phyloP scores from a whole-genome alignment of 2,329 filamentous ascomycete species.

The Trichoderma arundinaceum region DNA sequence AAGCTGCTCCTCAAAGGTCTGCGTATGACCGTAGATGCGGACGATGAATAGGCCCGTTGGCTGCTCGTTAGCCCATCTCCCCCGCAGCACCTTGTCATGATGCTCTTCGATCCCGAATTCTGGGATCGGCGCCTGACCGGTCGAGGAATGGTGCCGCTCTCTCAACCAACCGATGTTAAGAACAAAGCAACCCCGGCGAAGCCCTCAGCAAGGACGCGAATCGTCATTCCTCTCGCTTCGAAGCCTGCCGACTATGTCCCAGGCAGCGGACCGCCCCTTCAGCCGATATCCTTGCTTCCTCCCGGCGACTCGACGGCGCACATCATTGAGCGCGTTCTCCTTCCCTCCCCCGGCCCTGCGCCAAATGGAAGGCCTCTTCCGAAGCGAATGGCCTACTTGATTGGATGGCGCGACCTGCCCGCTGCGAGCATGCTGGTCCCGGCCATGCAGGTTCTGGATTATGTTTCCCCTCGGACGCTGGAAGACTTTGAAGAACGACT shows the following conservation, averaged over 20 bases:
- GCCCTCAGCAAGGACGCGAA: neutral
- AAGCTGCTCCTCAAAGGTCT: too few species aligned
- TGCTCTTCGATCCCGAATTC: constrained; percentile 25
- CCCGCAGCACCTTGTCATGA: constrained; percentile 13
- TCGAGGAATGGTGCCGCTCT: constrained; percentile 2
- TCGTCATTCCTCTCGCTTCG: constrained; percentile 28
- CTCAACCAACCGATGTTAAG: neutral
- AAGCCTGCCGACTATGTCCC: constrained; percentile 48
- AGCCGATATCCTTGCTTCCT: constrained; percentile 55
- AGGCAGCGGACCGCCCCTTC: constrained; percentile 55
- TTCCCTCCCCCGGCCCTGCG: constrained; percentile 46
- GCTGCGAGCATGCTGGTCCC: constrained; percentile 55
- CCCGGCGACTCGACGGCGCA: constrained; percentile 59
- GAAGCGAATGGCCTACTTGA: constrained; percentile 58
- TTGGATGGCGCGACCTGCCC: constrained; percentile 61
- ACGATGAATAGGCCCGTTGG: constrained; percentile 19
- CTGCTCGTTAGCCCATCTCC: constrained; percentile 15
- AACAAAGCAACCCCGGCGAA: neutral
- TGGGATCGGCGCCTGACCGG: constrained; percentile 17
- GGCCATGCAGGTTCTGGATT: constrained; percentile 58
- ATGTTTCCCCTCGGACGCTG: constrained; percentile 61
- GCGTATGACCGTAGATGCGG: neutral
- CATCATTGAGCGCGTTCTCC: constrained; percentile 60
- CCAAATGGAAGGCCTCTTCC: constrained; percentile 46
- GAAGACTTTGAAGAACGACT: constrained; percentile 62